Percentiles rank a stretch among this genome's conserved stretches.
These are phyloP conservation scores for Coccomyxa sp. DNA, from an alignment of 139 green algal genomes.

Conservation along the genomic window DNA sequence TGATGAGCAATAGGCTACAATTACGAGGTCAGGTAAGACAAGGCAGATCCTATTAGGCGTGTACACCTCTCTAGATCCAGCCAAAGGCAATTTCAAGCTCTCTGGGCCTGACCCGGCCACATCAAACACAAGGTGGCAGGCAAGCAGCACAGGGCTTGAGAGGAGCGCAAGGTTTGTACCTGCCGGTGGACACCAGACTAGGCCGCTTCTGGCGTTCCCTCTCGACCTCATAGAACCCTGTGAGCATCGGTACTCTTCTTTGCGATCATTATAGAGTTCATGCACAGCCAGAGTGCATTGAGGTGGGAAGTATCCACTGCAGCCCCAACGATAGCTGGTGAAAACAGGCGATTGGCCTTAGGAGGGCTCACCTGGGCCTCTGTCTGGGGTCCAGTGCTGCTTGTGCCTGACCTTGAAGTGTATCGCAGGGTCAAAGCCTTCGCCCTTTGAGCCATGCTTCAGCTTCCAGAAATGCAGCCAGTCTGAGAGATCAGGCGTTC, in stretches of 20 bases:
- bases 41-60: background rate
- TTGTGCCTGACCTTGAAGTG: background rate
- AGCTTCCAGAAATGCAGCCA: background rate
- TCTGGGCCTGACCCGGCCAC: background rate
- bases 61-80: background rate
- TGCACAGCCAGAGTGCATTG: background rate
- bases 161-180: too few relatives aligned
- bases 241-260: too few relatives aligned
- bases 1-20: background rate
- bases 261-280: background rate
- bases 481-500: background rate
- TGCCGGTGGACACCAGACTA: conserved; percentile 1
- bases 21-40: too few relatives aligned
- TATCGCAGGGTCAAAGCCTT: background rate
- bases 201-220: background rate
- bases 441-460: background rate
- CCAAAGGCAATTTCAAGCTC: background rate
- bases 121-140: background rate
- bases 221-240: conserved; percentile 7
- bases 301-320: background rate
- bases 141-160: background rate
- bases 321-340: background rate
- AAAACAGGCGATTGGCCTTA: background rate
- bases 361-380: background rate
- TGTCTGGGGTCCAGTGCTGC: background rate